These are phyloP conservation scores for Amanita rubescens DNA, from an alignment of 768 basidiomycete species.

Conservation along the genomic window DNA sequence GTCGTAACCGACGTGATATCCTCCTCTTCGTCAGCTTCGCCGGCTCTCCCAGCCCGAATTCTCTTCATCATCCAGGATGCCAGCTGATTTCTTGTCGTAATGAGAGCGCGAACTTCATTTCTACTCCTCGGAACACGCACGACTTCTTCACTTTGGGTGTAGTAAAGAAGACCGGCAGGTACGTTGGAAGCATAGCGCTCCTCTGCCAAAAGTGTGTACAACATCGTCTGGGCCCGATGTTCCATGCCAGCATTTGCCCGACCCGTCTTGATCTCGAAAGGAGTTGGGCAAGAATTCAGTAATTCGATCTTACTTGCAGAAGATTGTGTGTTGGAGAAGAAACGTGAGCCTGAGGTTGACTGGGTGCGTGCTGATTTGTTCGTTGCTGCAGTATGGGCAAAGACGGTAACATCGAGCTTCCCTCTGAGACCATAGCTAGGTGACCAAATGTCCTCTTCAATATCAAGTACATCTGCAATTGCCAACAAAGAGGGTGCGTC, in stretches of 20 bases:
- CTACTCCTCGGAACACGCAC: conserved; percentile 71
- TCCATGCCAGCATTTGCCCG: conserved; percentile 69
- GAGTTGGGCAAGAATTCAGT: conserved; percentile 21
- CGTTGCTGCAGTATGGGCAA: conserved; percentile 30
- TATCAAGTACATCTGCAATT: conserved; percentile 68
- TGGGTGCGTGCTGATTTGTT: conserved; percentile 7
- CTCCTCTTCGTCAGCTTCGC: conserved; percentile 12
- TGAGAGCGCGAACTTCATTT: conserved; percentile 79
- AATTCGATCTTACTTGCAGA: neutral
- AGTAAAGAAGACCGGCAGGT: conserved; percentile 82
- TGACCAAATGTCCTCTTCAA: conserved; percentile 98
- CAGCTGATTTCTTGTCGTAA: conserved; percentile 80
- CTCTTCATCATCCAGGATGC: conserved; percentile 68
- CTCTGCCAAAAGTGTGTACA: conserved; percentile 85
- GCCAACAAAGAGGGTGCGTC: conserved; percentile 53
- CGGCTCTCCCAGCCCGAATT: conserved; percentile 10
- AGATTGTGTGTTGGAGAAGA: conserved; percentile 20
- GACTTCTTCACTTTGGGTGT: conserved; percentile 87
- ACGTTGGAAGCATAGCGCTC: conserved; percentile 87
- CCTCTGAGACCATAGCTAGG: conserved; percentile 93
- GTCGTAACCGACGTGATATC: conserved; percentile 12
- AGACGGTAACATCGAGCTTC: conserved; percentile 87
- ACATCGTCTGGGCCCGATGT: conserved; percentile 96
- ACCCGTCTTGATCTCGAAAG: conserved; percentile 97
- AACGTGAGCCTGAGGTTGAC: conserved; percentile 17